Conservation (phyloP, 2,329 filamentous ascomycete species). For the Talaromyces sp. region DNA sequence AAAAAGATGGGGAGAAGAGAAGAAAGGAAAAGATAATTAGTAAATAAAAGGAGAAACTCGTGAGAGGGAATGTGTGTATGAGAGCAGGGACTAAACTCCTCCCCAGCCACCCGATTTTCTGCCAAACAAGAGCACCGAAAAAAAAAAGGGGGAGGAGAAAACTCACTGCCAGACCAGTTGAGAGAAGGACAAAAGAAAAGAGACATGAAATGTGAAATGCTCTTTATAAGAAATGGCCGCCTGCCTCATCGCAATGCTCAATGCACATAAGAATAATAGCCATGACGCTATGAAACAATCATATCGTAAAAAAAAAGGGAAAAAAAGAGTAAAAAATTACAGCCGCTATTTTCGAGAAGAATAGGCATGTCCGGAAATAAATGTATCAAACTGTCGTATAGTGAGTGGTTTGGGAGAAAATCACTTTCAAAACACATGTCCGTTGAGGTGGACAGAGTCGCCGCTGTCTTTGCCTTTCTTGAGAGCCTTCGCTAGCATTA, state of each 20-base stretch:
- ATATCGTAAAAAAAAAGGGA: not conserved
- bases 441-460: slow-evolving; percentile 7
- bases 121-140: not conserved
- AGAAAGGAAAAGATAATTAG: not conserved
- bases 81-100: no score
- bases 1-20: not conserved
- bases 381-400: no score
- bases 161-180: not conserved
- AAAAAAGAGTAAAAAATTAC: no score
- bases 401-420: no score
- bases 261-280: not conserved
- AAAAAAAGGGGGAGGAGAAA: not conserved
- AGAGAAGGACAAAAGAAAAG: not conserved
- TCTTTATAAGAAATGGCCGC: not conserved
- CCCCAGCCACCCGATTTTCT: not conserved
- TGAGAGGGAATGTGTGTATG: not conserved
- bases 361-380: no score
- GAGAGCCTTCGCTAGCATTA: slow-evolving; percentile 42
- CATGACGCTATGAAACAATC: not conserved
- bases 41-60: not conserved
- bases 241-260: not conserved
- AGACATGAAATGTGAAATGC: not conserved
- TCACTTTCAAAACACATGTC: not conserved
- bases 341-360: no score
- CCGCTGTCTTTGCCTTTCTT: slow-evolving; percentile 26